These are phyloP conservation scores for Phytopythium vexans DNA, from an alignment of 352 stramenopile genomes.

Conservation along the genomic window DNA sequence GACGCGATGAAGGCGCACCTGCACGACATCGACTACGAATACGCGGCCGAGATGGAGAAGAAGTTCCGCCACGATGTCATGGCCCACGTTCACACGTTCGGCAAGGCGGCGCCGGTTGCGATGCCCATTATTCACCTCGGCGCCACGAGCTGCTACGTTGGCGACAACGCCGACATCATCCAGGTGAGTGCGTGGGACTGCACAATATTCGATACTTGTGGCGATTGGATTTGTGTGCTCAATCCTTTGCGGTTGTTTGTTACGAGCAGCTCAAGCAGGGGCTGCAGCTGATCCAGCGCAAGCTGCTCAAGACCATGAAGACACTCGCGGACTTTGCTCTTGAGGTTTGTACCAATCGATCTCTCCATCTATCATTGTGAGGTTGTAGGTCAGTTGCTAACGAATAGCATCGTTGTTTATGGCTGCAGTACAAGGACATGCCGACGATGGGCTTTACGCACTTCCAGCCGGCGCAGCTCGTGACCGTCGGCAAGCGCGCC, in stretches of 20 bases:
- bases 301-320: constrained; percentile 96
- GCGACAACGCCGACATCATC: constrained; percentile 99
- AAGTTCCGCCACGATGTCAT: constrained; percentile 99
- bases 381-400: not conserved
- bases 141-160: constrained; percentile 98
- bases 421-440: constrained; percentile 92
- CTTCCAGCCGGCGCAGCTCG: constrained; percentile 98
- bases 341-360: constrained; percentile 9
- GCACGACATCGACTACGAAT: constrained; percentile 98
- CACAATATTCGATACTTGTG: not conserved
- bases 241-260: not conserved
- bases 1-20: constrained; percentile 95
- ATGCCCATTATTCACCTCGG: constrained; percentile 99
- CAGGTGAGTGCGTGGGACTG: constrained; percentile 42
- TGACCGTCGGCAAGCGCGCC: constrained; percentile 97
- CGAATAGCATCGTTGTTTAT: not conserved
- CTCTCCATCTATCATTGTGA: not conserved
- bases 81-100: constrained; percentile 98
- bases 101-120: constrained; percentile 92
- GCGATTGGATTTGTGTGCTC: constrained; percentile 6
- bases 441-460: constrained; percentile 99
- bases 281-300: constrained; percentile 94
- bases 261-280: constrained; percentile 87
- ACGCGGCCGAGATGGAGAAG: constrained; percentile 96
- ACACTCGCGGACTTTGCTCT: constrained; percentile 94